Evolutionary conservation across 148 eudicot species (phyloP).

Genomic region (Euryodendron excelsum): DNA sequence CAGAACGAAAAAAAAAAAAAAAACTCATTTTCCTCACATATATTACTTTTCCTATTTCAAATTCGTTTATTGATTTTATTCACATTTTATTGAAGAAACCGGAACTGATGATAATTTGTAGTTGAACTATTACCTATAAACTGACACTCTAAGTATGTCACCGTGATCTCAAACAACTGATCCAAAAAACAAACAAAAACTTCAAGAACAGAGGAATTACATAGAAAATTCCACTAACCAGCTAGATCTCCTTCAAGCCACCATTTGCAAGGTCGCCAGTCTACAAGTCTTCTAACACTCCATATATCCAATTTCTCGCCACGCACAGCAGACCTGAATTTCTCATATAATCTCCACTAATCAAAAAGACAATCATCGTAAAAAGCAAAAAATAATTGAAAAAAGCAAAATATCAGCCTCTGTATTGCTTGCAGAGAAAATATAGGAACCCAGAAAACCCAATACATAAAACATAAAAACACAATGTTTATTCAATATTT

Average conservation of each 20-base stretch:
- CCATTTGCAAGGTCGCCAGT: constrained; percentile 87
- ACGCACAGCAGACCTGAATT: constrained; percentile 13
- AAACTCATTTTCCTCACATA: background rate
- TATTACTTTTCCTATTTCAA: background rate
- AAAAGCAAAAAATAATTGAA: background rate
- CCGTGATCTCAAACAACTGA: background rate
- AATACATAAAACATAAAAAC: background rate
- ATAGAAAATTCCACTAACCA: constrained; percentile 35
- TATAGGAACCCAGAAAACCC: background rate
- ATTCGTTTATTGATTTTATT: background rate
- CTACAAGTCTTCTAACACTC: constrained; percentile 51
- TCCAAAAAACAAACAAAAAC: background rate
- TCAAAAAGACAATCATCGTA: no score
- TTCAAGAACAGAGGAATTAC: background rate
- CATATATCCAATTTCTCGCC: constrained; percentile 47
- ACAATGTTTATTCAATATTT: no score
- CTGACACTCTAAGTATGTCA: background rate
- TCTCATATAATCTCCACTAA: background rate
- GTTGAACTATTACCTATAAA: background rate
- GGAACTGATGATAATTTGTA: background rate
- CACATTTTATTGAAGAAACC: background rate
- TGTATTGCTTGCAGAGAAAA: background rate
- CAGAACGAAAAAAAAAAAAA: background rate
- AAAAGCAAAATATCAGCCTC: background rate
- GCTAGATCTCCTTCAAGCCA: constrained; percentile 54